Base-by-base conservation (phyloP, 2,329 filamentous ascomycete species). In the Corinectria fuckeliana region DNA sequence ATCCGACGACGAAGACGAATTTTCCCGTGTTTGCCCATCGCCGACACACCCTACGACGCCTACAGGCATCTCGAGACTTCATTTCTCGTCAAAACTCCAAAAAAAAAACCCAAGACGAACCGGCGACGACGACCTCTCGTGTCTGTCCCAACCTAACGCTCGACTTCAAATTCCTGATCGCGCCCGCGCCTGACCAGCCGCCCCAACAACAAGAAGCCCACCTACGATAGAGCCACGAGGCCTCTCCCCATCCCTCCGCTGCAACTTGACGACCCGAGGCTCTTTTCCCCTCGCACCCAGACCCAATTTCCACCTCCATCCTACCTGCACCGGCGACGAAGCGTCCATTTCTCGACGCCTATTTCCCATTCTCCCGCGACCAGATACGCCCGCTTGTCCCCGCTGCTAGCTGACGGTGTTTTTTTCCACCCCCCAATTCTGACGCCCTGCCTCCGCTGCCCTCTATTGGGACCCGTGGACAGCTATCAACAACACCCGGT, bases 401-500 rank as follows among this genome's bases (percentile, higher is more conserved):
- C 61, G 45, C 58, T 58, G 50, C 58, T 60, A 58, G 64, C 68
- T 70, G 68, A 70, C 68, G 61, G 58, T 66, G 58, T 62, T 67
- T 62, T 53, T 52, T 58, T 58, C 53, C 49, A 55, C 54, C 54
- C 50, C 63, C 59, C 60, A 59, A 61, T 54, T 62, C 66, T 67
- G 63, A 69, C 68, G 68, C 66, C n/a, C 61, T 64, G 67, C 61
- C 68, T 65, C 68, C 61, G 59, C 60, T 66, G 56, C 51, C 62
- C 64, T 67, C 63, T 57, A 44, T 54, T 62, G 69, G 68, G 65
- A 52, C 44, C 49, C 42, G 36, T 39, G 34, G 65, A 64, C 61
- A 64, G 66, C 56, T 64, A 70, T 64, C 68, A 65, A 65, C 63
- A 65, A 61, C 60, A 53, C 62, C 55, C 72, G 71, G 71, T 68